Evolutionary conservation across 257 asterid species (phyloP).

Genomic region (Solanum pimpinellifolium): DNA sequence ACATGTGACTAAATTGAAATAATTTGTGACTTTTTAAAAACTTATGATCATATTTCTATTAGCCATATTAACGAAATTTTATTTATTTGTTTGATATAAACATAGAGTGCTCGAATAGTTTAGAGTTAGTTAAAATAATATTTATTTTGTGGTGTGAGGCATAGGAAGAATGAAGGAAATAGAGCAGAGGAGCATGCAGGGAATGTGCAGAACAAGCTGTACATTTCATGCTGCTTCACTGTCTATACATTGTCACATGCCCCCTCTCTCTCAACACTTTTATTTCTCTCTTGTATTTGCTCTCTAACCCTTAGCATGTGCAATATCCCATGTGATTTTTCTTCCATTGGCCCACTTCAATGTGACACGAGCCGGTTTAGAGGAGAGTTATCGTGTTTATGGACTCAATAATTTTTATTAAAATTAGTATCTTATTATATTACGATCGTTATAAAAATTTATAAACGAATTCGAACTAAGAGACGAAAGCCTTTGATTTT

Average conservation of each 20-base stretch:
- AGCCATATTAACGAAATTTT: not conserved
- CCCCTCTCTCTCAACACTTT: constrained; percentile 6
- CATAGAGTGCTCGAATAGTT: not conserved
- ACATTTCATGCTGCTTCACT: constrained; percentile 67
- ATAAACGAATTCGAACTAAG: not conserved
- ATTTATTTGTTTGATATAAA: no score
- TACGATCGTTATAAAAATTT: no score
- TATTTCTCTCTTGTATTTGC: not conserved
- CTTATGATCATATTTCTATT: not conserved
- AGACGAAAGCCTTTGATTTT: not conserved
- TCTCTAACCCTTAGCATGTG: constrained; percentile 9
- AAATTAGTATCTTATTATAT: no score
- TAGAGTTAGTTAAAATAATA: not conserved
- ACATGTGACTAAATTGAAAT: constrained; percentile 31
- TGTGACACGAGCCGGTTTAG: not conserved
- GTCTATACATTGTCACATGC: constrained; percentile 63
- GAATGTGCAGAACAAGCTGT: constrained; percentile 96
- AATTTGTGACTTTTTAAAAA: not conserved
- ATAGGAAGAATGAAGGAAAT: not conserved
- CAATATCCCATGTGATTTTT: not conserved
- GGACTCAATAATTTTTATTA: not conserved
- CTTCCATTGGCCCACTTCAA: not conserved
- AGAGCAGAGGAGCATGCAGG: constrained; percentile 45
- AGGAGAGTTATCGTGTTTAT: not conserved
- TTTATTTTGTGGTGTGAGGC: not conserved